These are phyloP conservation scores for Cruciata laevipes DNA, from an alignment of 257 asterid genomes.

Conservation along the genomic window DNA sequence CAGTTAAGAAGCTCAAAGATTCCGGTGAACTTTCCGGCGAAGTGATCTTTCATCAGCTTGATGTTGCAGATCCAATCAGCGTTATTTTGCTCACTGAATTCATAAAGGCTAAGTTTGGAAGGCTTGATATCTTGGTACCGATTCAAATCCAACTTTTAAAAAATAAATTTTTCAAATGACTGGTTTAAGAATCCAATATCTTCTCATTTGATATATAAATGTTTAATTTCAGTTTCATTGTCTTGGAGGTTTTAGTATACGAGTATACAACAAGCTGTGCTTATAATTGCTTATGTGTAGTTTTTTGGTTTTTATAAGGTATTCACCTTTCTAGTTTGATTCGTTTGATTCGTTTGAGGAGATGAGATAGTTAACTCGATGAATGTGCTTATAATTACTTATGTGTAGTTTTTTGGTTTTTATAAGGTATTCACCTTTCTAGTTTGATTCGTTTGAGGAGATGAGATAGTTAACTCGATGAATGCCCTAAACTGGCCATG, in stretches of 20 bases:
- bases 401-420: too few species aligned
- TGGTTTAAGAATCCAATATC: too few species aligned
- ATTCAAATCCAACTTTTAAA: neutral
- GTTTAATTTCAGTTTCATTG: neutral
- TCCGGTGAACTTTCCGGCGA: constrained; percentile 14
- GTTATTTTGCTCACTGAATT: constrained; percentile 30
- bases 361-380: too few species aligned
- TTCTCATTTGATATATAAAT: neutral
- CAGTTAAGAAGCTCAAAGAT: constrained; percentile 28
- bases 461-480: too few species aligned
- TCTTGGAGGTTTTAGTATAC: too few species aligned
- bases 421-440: neutral
- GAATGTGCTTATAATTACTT: too few species aligned
- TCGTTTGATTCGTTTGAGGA: too few species aligned
- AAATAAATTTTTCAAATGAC: too few species aligned
- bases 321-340: neutral
- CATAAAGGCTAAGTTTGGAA: constrained; percentile 31
- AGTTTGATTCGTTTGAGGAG: neutral
- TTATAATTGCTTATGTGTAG: too few species aligned
- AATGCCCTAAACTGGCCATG: neutral
- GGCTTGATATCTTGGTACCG: constrained; percentile 47
- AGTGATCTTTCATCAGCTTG: constrained; percentile 46
- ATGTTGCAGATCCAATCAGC: constrained; percentile 32
- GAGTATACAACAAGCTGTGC: too few species aligned
- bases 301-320: too few species aligned